Base-by-base conservation (phyloP, 768 basidiomycete species). In the Pholiota microspora region DNA sequence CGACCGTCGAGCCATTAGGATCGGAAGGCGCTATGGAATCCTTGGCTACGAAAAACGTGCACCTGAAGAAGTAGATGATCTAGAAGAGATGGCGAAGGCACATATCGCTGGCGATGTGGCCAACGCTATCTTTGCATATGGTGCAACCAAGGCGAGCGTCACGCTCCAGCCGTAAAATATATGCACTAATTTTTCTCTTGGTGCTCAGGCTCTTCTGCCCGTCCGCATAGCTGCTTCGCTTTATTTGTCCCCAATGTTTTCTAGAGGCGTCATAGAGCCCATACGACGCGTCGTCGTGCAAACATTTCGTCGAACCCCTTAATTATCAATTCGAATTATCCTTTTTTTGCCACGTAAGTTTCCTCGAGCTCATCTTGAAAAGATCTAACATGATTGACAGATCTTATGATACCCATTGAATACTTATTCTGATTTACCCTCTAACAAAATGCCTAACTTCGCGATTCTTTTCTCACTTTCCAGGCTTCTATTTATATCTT, bases 71-170 rank as follows among this genome's bases (percentile, higher is more conserved):
- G 66, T 61, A 48, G 64, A 67, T 40, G 58, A 61, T 51, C 56
- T 61, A 27, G 54, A 59, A 35, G 63, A 68, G 38, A 56, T 64
- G 36, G 59, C 68, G 10, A 51, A 61, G n/a, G 59, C 62, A 5
- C 71, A 71, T 53, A 67, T 92, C 31, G 88, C 85, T 8, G 86
- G 86, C 13, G 89, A 92, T 63, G 81, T 92, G 5, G 86, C 90
- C 3, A 93, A 94, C 65, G 90, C 84, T 2, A 80, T 92, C 7
- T 73, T 92, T 45, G 93, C 92, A 2, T 96, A 94, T 66, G 85
- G 82, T 1, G 73, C 82, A 15, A 88, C 86, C 47, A 94, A 94
- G 80, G 92, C 88, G 62, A 51, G 64, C 49, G 53, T 12, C 7
- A 45, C 56, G 7, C 51, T 25, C 23, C 35, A 21, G 10, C n/a